These are phyloP conservation scores for Myxozyma lipomycoides DNA, from an alignment of 805 yeast genomes.

Conservation along the genomic window DNA sequence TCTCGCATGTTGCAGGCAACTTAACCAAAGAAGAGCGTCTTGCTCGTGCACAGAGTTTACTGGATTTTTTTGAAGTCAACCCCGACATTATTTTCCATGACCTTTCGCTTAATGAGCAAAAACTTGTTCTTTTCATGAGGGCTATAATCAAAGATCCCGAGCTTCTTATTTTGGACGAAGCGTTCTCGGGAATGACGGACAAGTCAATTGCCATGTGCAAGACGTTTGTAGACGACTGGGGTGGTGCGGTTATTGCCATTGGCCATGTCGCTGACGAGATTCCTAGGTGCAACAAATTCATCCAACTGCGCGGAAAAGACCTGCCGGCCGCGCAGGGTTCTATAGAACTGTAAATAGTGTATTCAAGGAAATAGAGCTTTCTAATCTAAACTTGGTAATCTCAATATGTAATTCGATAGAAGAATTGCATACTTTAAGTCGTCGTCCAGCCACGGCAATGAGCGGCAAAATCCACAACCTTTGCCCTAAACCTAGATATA, in stretches of 20 bases:
- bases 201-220: conserved; percentile 55
- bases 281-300: conserved; percentile 58
- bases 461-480: too few relatives aligned
- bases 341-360: background rate
- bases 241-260: conserved; percentile 70
- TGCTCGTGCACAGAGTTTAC: conserved; percentile 44
- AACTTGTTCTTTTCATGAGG: conserved; percentile 68
- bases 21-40: conserved; percentile 35
- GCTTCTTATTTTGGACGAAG: conserved; percentile 81
- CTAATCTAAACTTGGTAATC: background rate
- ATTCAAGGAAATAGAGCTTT: background rate
- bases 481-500: too few relatives aligned
- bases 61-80: conserved; percentile 46
- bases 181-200: conserved; percentile 84
- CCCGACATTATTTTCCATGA: conserved; percentile 48
- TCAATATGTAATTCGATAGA: too few relatives aligned
- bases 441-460: too few relatives aligned
- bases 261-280: conserved; percentile 83
- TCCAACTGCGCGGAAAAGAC: conserved; percentile 36
- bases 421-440: too few relatives aligned
- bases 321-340: conserved; percentile 14
- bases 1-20: conserved; percentile 33
- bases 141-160: conserved; percentile 75
- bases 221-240: conserved; percentile 49
- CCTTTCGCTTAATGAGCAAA: conserved; percentile 68